These are phyloP conservation scores for Dictyostelium firmibasis DNA, from an alignment of 78 protist genomes.

Conservation along the genomic window DNA sequence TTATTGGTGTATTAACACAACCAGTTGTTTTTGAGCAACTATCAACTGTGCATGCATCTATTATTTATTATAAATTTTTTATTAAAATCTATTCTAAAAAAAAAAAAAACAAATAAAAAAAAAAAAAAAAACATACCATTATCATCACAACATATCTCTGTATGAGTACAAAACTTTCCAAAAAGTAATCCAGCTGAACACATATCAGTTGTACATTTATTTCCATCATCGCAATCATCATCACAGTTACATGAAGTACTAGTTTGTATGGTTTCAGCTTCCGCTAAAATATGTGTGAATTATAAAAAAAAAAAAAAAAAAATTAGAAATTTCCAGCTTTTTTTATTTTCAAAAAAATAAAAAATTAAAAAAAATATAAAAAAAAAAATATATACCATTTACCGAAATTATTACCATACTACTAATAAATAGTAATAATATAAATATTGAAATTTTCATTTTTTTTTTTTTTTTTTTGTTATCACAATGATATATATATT, in stretches of 20 bases:
- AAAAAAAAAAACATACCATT: background rate
- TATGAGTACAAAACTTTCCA: background rate
- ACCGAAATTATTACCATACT: background rate
- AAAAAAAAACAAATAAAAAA: background rate
- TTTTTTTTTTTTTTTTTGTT: too few species aligned
- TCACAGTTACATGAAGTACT: background rate
- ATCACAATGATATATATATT: too few species aligned
- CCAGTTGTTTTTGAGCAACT: background rate
- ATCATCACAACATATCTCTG: slow-evolving; percentile 1
- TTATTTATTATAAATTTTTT: background rate
- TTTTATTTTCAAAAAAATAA: background rate
- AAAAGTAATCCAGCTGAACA: background rate
- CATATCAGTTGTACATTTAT: slow-evolving; percentile 1
- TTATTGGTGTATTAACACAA: background rate
- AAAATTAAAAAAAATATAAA: too few species aligned
- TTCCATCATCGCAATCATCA: slow-evolving; percentile 19
- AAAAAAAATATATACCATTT: background rate
- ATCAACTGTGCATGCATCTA: background rate
- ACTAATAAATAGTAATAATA: slow-evolving; percentile 6
- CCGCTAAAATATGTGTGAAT: background rate
- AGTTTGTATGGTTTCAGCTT: background rate
- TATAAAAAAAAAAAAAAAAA: background rate
- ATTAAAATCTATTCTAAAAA: background rate
- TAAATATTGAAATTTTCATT: background rate
- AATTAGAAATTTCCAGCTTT: background rate